These are phyloP conservation scores for Balakata baccata DNA, from an alignment of 345 rosid species.

Conservation along the genomic window DNA sequence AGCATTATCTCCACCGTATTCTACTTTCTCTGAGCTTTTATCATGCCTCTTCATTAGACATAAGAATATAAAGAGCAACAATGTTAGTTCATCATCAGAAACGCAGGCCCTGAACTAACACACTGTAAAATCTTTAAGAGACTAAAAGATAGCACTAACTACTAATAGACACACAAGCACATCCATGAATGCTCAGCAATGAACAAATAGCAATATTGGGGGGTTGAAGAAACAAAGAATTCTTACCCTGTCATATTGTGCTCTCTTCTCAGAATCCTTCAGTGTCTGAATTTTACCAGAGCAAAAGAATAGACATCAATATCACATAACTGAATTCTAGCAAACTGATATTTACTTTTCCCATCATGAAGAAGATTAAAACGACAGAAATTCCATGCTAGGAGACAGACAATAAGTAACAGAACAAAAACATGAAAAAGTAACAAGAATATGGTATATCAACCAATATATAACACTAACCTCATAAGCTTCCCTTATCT, in stretches of 20 bases:
- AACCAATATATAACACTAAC: slow-evolving; percentile 27
- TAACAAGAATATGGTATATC: background rate
- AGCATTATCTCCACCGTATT: slow-evolving; percentile 31
- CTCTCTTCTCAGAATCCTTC: slow-evolving; percentile 61
- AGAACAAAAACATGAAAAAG: background rate
- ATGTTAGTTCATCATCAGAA: slow-evolving; percentile 11
- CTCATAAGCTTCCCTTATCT: slow-evolving; percentile 84
- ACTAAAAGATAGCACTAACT: background rate
- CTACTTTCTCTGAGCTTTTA: slow-evolving; percentile 42
- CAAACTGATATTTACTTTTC: background rate
- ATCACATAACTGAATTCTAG: background rate
- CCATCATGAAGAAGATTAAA: background rate
- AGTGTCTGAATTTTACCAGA: slow-evolving; percentile 48
- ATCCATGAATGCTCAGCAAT: background rate
- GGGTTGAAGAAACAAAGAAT: background rate
- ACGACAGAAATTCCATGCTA: background rate
- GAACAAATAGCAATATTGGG: slow-evolving; percentile 1
- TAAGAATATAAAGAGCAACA: slow-evolving; percentile 9
- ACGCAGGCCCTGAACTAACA: background rate
- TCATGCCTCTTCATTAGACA: slow-evolving; percentile 36
- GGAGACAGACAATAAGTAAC: background rate
- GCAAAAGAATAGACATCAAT: slow-evolving; percentile 8
- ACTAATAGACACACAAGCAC: background rate
- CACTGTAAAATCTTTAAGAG: background rate
- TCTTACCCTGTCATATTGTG: slow-evolving; percentile 62